These are phyloP conservation scores for Jamesozyma jinghongensis DNA, from an alignment of 805 yeast genomes.

Conservation along the genomic window DNA sequence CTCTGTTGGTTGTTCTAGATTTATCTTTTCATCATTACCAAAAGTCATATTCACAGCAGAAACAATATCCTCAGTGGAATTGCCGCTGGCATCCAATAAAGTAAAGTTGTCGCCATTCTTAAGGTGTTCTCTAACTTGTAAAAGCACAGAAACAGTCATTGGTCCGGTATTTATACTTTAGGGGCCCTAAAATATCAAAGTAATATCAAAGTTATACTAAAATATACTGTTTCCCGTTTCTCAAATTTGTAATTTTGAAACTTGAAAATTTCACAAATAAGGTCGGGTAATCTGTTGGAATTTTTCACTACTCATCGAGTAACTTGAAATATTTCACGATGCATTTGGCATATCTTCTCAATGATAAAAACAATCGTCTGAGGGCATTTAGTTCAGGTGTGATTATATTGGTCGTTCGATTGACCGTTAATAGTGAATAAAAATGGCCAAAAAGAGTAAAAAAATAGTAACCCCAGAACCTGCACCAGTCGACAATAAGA, in stretches of 20 bases:
- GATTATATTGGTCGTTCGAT: too few relatives aligned
- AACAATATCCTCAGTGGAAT: constrained; percentile 31
- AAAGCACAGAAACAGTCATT: constrained; percentile 4
- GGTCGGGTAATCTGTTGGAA: too few relatives aligned
- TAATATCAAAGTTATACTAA: neutral
- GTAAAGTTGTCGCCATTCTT: constrained; percentile 12
- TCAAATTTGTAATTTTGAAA: too few relatives aligned
- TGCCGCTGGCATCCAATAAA: constrained; percentile 14
- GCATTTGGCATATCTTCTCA: too few relatives aligned
- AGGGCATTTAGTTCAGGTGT: too few relatives aligned
- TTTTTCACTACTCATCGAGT: too few relatives aligned
- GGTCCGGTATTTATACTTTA: neutral
- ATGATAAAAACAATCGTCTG: too few relatives aligned
- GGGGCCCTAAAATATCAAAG: neutral
- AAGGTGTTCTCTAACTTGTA: constrained; percentile 14
- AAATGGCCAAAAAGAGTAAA: constrained; percentile 21
- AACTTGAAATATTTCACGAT: too few relatives aligned
- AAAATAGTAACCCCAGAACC: constrained; percentile 4
- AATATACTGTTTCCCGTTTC: neutral
- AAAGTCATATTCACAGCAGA: constrained; percentile 29
- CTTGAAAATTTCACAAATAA: too few relatives aligned
- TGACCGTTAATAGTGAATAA: too few relatives aligned
- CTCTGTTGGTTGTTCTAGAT: constrained; percentile 41
- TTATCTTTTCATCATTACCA: constrained; percentile 11
- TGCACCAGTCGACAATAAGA: constrained; percentile 1